Evolutionary conservation across 768 basidiomycete genomes (phyloP).

Genomic region (Hypsizygus marmoreus): DNA sequence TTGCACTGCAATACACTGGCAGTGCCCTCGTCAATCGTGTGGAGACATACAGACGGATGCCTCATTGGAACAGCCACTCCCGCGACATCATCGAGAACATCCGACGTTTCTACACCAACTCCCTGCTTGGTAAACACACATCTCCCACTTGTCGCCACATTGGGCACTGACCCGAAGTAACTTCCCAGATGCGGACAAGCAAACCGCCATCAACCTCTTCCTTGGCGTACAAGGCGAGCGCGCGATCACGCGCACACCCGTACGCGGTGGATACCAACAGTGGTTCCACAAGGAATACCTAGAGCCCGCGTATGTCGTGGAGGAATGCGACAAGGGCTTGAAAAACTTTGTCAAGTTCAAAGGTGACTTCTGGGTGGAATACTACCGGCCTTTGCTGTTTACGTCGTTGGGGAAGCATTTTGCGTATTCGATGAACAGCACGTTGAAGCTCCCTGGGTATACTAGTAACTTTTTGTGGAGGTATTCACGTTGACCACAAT

Average conservation of each 20-base stretch:
- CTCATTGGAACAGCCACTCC: conserved; percentile 97
- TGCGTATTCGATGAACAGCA: conserved; percentile 91
- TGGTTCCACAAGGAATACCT: conserved; percentile 84
- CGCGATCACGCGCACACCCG: conserved; percentile 47
- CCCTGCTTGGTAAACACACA: conserved; percentile 67
- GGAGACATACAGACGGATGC: conserved; percentile 93
- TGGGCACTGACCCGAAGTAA: conserved; percentile 3
- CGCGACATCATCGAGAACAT: conserved; percentile 96
- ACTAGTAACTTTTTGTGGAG: conserved; percentile 22
- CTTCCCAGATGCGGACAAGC: conserved; percentile 87
- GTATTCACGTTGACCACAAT: background rate
- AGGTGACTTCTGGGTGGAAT: conserved; percentile 86
- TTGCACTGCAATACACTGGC: conserved; percentile 96
- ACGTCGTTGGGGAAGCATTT: conserved; percentile 88
- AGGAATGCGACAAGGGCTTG: conserved; percentile 66
- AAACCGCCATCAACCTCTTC: conserved; percentile 97
- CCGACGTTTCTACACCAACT: conserved; percentile 92
- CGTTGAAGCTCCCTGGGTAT: conserved; percentile 79
- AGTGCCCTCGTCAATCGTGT: conserved; percentile 95
- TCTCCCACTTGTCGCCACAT: background rate
- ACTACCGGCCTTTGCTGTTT: conserved; percentile 83
- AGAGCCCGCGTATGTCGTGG: conserved; percentile 62
- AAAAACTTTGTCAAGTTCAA: conserved; percentile 56
- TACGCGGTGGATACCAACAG: conserved; percentile 74
- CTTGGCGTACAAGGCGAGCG: conserved; percentile 71